Evolutionary conservation across 495 filamentous ascomycete genomes (phyloP).

Genomic region (Bacidia rubella): DNA sequence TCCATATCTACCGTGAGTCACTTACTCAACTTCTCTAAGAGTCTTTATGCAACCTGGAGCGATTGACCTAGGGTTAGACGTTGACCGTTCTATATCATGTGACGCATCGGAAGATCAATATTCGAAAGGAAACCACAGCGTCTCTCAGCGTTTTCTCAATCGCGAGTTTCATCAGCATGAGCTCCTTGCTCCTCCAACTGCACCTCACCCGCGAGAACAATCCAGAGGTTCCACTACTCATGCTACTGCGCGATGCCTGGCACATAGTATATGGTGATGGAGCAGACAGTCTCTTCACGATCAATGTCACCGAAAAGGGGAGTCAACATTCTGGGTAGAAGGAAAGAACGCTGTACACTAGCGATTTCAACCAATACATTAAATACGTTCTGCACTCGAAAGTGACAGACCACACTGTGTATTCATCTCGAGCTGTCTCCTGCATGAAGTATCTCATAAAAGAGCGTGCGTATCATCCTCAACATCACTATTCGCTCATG

Average conservation of each 20-base stretch:
- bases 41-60: background rate
- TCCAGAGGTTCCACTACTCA: conserved; percentile 46
- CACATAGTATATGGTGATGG: conserved; percentile 21
- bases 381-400: no score
- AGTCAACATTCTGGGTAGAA: no score
- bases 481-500: background rate
- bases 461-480: background rate
- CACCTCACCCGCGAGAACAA: conserved; percentile 53
- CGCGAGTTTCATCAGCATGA: conserved; percentile 64
- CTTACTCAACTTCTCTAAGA: no score
- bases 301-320: no score
- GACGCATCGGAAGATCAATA: conserved; percentile 67
- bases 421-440: background rate
- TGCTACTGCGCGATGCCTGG: conserved; percentile 36
- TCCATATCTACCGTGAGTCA: conserved; percentile 58
- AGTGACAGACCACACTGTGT: background rate
- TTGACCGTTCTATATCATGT: conserved; percentile 69
- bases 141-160: conserved; percentile 65
- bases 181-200: conserved; percentile 51
- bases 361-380: no score
- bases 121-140: conserved; percentile 66
- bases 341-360: no score
- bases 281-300: no score
- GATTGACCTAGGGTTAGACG: conserved; percentile 33
- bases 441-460: background rate